phyloP scores from a whole-genome alignment of 352 stramenopile genomes.

The Phytopythium montanum region DNA sequence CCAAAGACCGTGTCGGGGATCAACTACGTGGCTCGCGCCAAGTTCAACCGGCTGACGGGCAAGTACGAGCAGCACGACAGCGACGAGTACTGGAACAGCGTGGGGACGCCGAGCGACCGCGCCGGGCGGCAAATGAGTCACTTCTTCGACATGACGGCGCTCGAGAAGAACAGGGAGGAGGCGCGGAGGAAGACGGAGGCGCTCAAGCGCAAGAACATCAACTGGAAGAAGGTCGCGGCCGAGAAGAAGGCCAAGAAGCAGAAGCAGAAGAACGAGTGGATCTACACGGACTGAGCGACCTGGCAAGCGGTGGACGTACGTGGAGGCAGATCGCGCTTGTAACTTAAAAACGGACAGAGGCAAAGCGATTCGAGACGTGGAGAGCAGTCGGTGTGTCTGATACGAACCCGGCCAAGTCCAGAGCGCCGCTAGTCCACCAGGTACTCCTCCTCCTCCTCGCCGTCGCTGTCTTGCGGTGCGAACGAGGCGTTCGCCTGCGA shows the following conservation, averaged over 20 bases:
- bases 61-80: slow-evolving; percentile 69
- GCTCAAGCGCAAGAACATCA: slow-evolving; percentile 81
- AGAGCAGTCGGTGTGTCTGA: neutral
- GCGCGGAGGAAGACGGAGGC: slow-evolving; percentile 70
- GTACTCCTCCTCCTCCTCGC: slow-evolving; percentile 71
- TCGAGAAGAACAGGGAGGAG: slow-evolving; percentile 83
- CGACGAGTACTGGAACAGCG: slow-evolving; percentile 62
- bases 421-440: slow-evolving; percentile 47
- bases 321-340: neutral
- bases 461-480: slow-evolving; percentile 25
- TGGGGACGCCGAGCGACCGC: slow-evolving; percentile 57
- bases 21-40: slow-evolving; percentile 63
- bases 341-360: slow-evolving; percentile 1
- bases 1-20: slow-evolving; percentile 49
- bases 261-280: slow-evolving; percentile 84
- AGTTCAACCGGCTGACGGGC: slow-evolving; percentile 77
- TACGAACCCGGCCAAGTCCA: neutral
- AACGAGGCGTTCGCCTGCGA: slow-evolving; percentile 17
- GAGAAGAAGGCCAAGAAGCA: slow-evolving; percentile 87
- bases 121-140: slow-evolving; percentile 83
- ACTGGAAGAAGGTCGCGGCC: slow-evolving; percentile 83
- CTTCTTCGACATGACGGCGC: slow-evolving; percentile 77
- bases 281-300: slow-evolving; percentile 65
- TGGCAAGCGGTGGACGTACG: neutral
- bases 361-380: neutral